Percentiles rank a stretch among this genome's conserved stretches.
Evolutionary conservation across 2,329 filamentous ascomycete species (phyloP).

Genomic region (Aphanoascus verrucosus): DNA sequence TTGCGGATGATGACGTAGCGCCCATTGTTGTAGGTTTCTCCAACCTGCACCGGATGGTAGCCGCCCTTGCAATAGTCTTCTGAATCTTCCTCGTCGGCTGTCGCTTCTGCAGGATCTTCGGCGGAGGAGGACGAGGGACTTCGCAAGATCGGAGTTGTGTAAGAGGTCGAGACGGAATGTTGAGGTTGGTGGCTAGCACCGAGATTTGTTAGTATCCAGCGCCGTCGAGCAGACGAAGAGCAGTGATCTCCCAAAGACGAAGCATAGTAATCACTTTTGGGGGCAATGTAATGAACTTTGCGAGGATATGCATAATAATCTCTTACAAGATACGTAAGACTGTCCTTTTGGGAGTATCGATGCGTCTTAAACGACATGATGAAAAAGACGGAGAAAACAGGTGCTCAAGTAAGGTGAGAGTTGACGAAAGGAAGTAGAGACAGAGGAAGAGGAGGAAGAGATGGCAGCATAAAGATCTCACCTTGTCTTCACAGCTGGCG

Average conservation of each 20-base stretch:
- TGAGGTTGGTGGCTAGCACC: neutral
- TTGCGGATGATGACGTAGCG: slow-evolving; percentile 95
- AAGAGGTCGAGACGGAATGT: slow-evolving; percentile 1
- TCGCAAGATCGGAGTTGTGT: slow-evolving; percentile 40
- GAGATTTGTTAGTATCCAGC: neutral
- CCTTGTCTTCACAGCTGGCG: neutral
- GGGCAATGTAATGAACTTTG: no score
- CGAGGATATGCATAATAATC: no score
- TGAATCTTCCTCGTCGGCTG: slow-evolving; percentile 94
- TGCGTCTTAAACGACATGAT: no score
- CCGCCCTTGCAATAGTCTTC: slow-evolving; percentile 99
- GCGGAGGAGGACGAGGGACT: slow-evolving; percentile 70
- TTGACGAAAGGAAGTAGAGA: neutral
- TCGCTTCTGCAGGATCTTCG: slow-evolving; percentile 79
- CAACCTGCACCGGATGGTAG: slow-evolving; percentile 88
- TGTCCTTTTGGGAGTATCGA: neutral
- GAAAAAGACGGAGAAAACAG: no score
- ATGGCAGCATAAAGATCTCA: neutral
- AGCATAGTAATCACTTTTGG: no score
- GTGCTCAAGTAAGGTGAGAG: no score
- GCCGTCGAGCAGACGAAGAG: neutral
- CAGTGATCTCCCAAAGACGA: neutral
- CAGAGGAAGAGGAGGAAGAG: neutral
- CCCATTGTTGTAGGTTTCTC: slow-evolving; percentile 94
- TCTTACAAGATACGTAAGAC: no score